phyloP scores from a whole-genome alignment of 495 filamentous ascomycete genomes.

The Neurospora tetrasperma region DNA sequence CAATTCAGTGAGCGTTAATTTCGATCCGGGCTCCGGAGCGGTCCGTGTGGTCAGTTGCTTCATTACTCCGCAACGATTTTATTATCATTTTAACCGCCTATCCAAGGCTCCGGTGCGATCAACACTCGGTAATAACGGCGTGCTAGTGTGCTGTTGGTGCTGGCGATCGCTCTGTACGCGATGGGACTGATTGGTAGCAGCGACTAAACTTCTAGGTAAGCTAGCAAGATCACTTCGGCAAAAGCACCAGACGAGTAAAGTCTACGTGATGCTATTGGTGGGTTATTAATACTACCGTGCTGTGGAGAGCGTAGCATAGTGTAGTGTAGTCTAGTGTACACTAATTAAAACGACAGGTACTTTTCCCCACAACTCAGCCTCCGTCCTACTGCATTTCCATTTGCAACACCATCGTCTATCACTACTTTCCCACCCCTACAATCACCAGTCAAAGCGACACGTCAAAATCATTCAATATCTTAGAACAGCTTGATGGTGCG shows the following conservation, averaged over 20 bases:
- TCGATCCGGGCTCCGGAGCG: not conserved
- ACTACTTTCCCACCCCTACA: not conserved
- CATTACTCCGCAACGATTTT: not conserved
- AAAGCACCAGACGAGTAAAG: not conserved
- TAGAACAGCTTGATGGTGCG: not conserved
- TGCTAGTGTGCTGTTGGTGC: not conserved
- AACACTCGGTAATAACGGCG: not conserved
- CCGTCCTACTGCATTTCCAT: not conserved
- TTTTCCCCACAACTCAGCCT: not conserved
- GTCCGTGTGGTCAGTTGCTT: not conserved
- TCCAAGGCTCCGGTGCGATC: not conserved
- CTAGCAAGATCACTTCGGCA: not conserved
- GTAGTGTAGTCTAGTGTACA: not conserved
- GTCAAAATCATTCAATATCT: not conserved
- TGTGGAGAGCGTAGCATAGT: not conserved
- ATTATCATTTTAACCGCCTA: not conserved
- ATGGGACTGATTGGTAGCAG: not conserved
- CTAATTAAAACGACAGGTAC: too few species aligned
- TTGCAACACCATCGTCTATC: too few species aligned
- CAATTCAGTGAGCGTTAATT: not conserved
- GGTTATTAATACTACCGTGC: not conserved
- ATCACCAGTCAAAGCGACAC: not conserved
- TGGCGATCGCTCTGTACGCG: not conserved
- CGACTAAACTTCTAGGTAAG: not conserved
- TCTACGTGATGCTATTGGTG: not conserved